A percentile compares a stretch with the other conserved stretches of the same genome.
Conservation (phyloP, 2,329 filamentous ascomycete species). For the Escovopsis sp. region DNA sequence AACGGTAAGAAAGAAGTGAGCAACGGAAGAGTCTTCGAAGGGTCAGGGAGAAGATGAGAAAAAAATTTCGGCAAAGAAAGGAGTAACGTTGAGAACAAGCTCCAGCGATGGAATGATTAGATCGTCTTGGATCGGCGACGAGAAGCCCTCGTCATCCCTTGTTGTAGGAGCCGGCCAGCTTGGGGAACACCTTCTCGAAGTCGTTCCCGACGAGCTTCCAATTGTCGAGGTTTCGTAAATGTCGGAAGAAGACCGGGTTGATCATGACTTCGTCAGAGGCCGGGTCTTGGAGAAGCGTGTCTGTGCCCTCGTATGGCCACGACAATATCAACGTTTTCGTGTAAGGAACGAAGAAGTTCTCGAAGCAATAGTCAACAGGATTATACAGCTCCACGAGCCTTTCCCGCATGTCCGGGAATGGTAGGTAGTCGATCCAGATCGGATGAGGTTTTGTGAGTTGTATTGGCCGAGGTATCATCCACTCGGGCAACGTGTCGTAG, state of each 20-base stretch:
- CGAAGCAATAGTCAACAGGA: constrained; percentile 45
- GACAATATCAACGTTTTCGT: constrained; percentile 63
- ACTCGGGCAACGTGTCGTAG: constrained; percentile 62
- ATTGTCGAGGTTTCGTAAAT: constrained; percentile 60
- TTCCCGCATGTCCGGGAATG: constrained; percentile 67
- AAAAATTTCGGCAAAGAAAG: no score
- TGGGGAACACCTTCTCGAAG: constrained; percentile 53
- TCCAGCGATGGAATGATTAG: no score
- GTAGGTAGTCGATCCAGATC: constrained; percentile 69
- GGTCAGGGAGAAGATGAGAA: no score
- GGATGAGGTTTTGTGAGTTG: constrained; percentile 59
- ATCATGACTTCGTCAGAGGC: constrained; percentile 55
- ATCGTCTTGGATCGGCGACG: no score
- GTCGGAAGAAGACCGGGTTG: constrained; percentile 75
- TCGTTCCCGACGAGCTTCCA: constrained; percentile 58
- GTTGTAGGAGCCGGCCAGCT: constrained; percentile 8
- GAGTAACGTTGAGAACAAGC: no score
- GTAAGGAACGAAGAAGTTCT: constrained; percentile 72
- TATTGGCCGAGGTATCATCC: constrained; percentile 49
- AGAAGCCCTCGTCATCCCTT: neutral
- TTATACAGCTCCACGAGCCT: constrained; percentile 38
- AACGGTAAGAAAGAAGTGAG: no score
- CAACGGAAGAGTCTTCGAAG: no score
- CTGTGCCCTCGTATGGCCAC: constrained; percentile 68
- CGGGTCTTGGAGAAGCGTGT: constrained; percentile 48